These are phyloP conservation scores for Coemansia javaensis DNA, from an alignment of 192 early-diverging fungal genomes.

Conservation along the genomic window DNA sequence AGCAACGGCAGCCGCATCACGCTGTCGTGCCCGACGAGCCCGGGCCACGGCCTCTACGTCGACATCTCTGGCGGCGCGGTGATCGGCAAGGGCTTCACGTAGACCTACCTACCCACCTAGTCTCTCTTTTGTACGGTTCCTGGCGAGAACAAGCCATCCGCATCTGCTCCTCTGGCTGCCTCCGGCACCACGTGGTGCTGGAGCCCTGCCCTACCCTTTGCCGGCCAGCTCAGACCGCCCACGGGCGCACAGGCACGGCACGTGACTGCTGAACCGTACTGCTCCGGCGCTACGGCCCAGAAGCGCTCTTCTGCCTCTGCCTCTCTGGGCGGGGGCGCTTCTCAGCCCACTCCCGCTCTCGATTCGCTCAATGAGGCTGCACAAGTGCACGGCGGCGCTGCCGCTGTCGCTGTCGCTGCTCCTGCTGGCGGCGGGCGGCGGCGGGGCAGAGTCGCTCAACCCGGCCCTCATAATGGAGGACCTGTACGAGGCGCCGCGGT, in stretches of 20 bases:
- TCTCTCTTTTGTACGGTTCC: slow-evolving; percentile 2
- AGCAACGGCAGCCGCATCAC: slow-evolving; percentile 2
- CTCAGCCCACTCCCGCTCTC: too few relatives aligned
- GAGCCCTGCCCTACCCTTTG: too few relatives aligned
- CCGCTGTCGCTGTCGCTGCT: neutral
- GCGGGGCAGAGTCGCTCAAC: slow-evolving; percentile 4
- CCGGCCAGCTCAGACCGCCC: too few relatives aligned
- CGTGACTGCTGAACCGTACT: too few relatives aligned
- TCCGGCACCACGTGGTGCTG: too few relatives aligned
- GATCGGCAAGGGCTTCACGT: neutral
- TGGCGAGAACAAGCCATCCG: too few relatives aligned
- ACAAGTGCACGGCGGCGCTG: neutral
- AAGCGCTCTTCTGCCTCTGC: neutral
- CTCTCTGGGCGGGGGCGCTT: neutral
- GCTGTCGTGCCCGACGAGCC: slow-evolving; percentile 11
- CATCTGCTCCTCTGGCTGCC: too few relatives aligned
- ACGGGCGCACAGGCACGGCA: too few relatives aligned
- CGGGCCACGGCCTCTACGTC: slow-evolving; percentile 5
- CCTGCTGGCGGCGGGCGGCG: neutral
- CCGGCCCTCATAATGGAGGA: slow-evolving; percentile 32
- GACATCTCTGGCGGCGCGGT: slow-evolving; percentile 3
- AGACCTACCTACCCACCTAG: neutral
- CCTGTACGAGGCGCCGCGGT: slow-evolving; percentile 26
- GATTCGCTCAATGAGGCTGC: neutral
- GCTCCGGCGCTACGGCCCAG: too few relatives aligned